A percentile compares a stretch with the other conserved stretches of the same genome.
Conservation (phyloP, 345 rosid species). For the Trapa incisa region DNA sequence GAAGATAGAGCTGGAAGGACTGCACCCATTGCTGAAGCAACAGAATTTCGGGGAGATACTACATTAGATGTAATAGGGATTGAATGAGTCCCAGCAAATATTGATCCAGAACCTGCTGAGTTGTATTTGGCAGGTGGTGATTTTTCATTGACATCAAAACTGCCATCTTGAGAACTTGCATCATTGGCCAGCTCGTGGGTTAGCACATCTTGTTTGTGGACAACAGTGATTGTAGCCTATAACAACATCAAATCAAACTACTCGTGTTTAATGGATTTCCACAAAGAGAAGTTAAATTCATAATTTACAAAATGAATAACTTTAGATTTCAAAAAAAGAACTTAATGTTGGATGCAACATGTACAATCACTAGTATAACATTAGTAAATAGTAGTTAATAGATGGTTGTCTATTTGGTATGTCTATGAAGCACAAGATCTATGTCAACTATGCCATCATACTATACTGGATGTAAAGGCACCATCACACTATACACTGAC, state of each 20-base stretch:
- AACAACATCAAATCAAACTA: constrained; percentile 8
- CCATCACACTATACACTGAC: not conserved
- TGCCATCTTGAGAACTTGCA: constrained; percentile 49
- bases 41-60: constrained; percentile 36
- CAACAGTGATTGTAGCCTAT: constrained; percentile 36
- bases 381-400: too few species aligned
- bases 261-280: not conserved
- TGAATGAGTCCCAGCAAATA: constrained; percentile 39
- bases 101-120: constrained; percentile 37
- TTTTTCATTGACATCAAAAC: constrained; percentile 43
- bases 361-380: not conserved
- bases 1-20: constrained; percentile 36
- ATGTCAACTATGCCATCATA: not conserved
- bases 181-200: constrained; percentile 59
- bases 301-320: not conserved
- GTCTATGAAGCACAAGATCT: not conserved
- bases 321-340: not conserved
- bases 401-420: not conserved
- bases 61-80: constrained; percentile 39
- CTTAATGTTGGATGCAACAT: not conserved
- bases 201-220: constrained; percentile 36
- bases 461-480: not conserved
- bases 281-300: not conserved
- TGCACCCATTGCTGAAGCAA: constrained; percentile 28
- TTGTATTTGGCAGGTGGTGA: constrained; percentile 61